Conservation (phyloP, 2,329 filamentous ascomycete species). For the Colletotrichum lini region DNA sequence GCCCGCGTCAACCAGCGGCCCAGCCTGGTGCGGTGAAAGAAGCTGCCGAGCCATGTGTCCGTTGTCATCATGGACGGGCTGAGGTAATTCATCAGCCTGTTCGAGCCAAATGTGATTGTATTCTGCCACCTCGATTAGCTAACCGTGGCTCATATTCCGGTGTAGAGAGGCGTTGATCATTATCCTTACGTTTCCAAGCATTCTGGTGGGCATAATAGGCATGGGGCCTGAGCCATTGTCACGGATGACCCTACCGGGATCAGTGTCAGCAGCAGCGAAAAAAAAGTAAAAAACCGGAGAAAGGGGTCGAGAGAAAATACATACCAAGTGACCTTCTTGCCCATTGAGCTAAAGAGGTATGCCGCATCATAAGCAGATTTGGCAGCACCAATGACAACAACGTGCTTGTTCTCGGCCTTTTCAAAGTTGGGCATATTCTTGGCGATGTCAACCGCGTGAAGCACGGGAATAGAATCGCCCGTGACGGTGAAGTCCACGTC, state of each 20-base stretch:
- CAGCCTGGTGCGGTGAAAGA: not conserved
- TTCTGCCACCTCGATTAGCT: not conserved
- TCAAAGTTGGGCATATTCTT: not conserved
- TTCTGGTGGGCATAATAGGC: not conserved
- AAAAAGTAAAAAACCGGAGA: not conserved
- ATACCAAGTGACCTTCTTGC: not conserved
- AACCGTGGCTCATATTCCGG: not conserved
- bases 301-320: not conserved
- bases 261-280: not conserved
- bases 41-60: not conserved
- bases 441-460: not conserved
- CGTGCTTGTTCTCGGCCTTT: not conserved
- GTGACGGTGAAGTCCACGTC: not conserved
- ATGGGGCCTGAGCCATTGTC: not conserved
- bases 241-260: not conserved
- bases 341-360: not conserved
- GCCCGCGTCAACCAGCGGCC: not conserved
- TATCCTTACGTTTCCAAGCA: not conserved
- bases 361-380: not conserved
- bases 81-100: not conserved
- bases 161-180: not conserved
- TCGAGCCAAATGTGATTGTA: not conserved
- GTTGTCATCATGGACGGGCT: not conserved
- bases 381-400: not conserved
- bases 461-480: not conserved